Base-by-base conservation (phyloP, 2,329 filamentous ascomycete species). In the Zopfia rhizophila region DNA sequence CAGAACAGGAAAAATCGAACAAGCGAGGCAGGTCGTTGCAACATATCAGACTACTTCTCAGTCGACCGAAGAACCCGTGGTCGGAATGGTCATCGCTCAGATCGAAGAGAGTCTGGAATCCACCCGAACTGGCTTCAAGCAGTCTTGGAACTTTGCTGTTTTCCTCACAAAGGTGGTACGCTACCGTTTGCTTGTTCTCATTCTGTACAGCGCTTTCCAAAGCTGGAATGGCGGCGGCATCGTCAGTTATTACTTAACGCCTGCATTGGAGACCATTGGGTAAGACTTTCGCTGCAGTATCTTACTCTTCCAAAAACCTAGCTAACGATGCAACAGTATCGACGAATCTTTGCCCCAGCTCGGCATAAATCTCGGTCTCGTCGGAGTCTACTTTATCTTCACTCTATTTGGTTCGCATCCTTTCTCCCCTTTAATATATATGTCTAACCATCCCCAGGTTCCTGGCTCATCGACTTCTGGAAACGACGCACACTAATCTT, bases 221-320 rank as follows among this genome's bases (percentile, higher is more conserved):
- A 72, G 75, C 41, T 78, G 76, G 75, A 77, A 75, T 36, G 75
- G 75, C 7, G 74, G 75, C 27, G 70, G 74, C n/a, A 75, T 77
- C 47, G 75, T 78, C 44, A 70, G 68, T 3, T 68, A 73, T 41
- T 78, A 77, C 45, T 66, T 73, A 17, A 55, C 61, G 35, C 40
- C 55, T 37, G 74, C 74, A 4, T 61, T 78, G 8, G 58, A 76
- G 29, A 75, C 72, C 2, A 68, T 78, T 33, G 75, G 75, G n/a
- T n/a, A n/a, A n/a, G n/a, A n/a, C n/a, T n/a, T n/a, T n/a, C n/a
- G n/a, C n/a, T n/a, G n/a, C n/a, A n/a, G n/a, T n/a, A n/a, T n/a
- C n/a, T n/a, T n/a, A n/a, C n/a, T n/a, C n/a, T n/a, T n/a, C n/a
- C n/a, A n/a, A n/a, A n/a, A n/a, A n/a, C n/a, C n/a, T n/a, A n/a